phyloP scores from a whole-genome alignment of 164 flowering plant species.

The Chimonanthus salicifolius region DNA sequence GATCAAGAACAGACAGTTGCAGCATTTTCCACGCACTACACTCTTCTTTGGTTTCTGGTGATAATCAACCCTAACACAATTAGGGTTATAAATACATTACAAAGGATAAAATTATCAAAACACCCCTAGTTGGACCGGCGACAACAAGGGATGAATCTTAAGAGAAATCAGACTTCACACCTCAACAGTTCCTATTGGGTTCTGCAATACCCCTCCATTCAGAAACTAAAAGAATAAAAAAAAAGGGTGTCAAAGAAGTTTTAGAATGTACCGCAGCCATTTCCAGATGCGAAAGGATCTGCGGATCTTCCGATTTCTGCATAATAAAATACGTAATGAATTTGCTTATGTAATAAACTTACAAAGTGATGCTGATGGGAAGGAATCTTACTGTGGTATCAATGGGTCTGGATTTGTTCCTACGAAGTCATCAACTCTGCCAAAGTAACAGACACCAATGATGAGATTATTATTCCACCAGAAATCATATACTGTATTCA shows the following conservation, averaged over 20 bases:
- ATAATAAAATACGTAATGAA: constrained; percentile 8
- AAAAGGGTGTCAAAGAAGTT: neutral
- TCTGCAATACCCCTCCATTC: too few relatives aligned
- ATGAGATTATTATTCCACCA: neutral
- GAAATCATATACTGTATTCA: neutral
- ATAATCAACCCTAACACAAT: too few relatives aligned
- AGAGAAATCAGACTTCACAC: too few relatives aligned
- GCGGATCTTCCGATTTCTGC: constrained; percentile 49
- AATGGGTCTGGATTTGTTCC: constrained; percentile 61
- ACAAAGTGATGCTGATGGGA: neutral
- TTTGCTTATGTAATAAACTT: neutral
- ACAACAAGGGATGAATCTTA: too few relatives aligned
- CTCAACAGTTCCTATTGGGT: too few relatives aligned
- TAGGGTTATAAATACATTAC: too few relatives aligned
- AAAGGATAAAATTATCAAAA: too few relatives aligned
- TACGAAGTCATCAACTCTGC: constrained; percentile 69
- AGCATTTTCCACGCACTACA: too few relatives aligned
- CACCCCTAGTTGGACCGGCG: too few relatives aligned
- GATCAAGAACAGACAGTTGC: too few relatives aligned
- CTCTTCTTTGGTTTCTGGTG: too few relatives aligned
- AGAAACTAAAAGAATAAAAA: neutral
- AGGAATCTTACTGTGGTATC: constrained; percentile 52
- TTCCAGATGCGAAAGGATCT: constrained; percentile 63
- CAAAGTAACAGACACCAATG: constrained; percentile 5
- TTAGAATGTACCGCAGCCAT: constrained; percentile 51